Base-by-base conservation (phyloP, 257 asterid genomes). In the Solanum commersonii region DNA sequence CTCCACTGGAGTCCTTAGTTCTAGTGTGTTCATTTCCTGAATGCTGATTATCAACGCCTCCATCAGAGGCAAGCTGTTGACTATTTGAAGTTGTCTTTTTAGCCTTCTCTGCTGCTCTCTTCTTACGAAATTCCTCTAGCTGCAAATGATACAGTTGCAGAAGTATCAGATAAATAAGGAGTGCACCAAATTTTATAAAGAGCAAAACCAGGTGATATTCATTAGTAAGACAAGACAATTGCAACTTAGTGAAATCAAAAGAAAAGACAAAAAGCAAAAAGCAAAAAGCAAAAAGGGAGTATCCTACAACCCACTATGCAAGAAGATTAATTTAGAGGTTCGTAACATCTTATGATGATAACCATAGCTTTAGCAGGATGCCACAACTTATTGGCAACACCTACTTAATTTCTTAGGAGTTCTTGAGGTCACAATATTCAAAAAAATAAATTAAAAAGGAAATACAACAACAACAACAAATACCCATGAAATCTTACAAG, bases 71-170 rank as follows among this genome's bases (percentile, higher is more conserved):
- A 83, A 84, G 87, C 88, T 84, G 87, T 92, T 94, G 94, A 84
- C 78, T 90, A 29, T 87, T 79, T 67, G 95, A 85, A 49, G 90
- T 84, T 78, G 91, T 56, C 91, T 93, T 95, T 87, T 94, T 96
- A 42, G 96, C 95, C 93, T 87, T 94, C 91, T 92, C 94, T 73
- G 94, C 96, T 56, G 98, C 98, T 89, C 94, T 96, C 91, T 94
- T 94, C 88, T 93, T 94, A n/a, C 99, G 99, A 85, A 93, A 97
- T 92, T 95, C 99, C 91, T 94, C 99, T 73, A 97, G 92, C 99
- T 97, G 94, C 42, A 49, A 87, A 60, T 40, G 70, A 65, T 81
- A 88, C 46, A 70, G 60, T 87, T 59, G 84, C 71, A 86, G 10
- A 27, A 82, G 65, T 35, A 81, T 9, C 72, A 84, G 37, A 77